These are phyloP conservation scores for Ophiognomonia clavigignenti-juglandacearum DNA, from an alignment of 2,329 filamentous ascomycete genomes.

Conservation along the genomic window DNA sequence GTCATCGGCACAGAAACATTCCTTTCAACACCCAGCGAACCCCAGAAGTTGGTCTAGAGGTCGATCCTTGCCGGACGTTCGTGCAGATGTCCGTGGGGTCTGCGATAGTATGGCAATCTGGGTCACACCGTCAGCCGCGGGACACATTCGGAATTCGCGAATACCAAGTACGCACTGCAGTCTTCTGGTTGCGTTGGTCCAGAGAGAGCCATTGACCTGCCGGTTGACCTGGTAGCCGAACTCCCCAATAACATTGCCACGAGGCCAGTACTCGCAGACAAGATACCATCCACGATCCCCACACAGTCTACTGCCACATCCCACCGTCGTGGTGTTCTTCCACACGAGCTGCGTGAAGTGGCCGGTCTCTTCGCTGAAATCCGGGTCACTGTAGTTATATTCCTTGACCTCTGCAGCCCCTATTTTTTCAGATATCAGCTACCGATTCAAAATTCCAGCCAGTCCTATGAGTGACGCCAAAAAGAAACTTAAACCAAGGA, in stretches of 20 bases:
- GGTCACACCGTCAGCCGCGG: conserved; percentile 4
- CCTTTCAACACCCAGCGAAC: too few species aligned
- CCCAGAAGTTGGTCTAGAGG: too few species aligned
- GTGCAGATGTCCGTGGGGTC: too few species aligned
- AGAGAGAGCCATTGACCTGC: conserved; percentile 23
- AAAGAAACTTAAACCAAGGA: background rate
- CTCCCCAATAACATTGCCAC: conserved; percentile 56
- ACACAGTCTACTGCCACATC: conserved; percentile 45
- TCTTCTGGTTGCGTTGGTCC: conserved; percentile 2
- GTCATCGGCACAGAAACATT: too few species aligned
- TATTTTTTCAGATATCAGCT: background rate
- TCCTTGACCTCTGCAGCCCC: conserved; percentile 51
- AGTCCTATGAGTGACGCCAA: too few species aligned
- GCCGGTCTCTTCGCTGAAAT: conserved; percentile 56
- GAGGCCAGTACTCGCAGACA: conserved; percentile 66
- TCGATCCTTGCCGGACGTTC: too few species aligned
- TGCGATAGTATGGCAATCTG: too few species aligned
- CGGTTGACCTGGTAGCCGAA: conserved; percentile 42
- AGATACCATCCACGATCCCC: conserved; percentile 55
- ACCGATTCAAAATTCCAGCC: background rate
- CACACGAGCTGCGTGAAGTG: conserved; percentile 74
- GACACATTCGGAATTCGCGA: background rate
- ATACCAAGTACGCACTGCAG: background rate
- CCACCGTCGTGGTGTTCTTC: conserved; percentile 56
- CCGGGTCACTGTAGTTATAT: conserved; percentile 55